These are phyloP conservation scores for Setaria viridis DNA, from an alignment of 202 grass and related monocot species.

Conservation along the genomic window DNA sequence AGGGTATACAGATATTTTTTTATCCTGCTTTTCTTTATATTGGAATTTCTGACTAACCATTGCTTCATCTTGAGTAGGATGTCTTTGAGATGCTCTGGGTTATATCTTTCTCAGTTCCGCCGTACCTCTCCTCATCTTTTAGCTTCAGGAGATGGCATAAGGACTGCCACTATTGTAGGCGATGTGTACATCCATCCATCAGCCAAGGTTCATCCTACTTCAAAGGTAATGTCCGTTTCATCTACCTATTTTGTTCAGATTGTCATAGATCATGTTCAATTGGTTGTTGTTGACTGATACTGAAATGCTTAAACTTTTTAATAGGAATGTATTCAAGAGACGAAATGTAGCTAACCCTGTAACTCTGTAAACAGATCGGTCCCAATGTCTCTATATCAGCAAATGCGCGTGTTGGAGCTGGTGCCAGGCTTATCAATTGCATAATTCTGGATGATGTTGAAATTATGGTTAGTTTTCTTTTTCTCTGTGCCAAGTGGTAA, in stretches of 20 bases:
- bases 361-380: conserved; percentile 72
- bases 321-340: conserved; percentile 6
- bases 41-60: conserved; percentile 32
- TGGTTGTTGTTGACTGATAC: conserved; percentile 13
- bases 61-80: conserved; percentile 64
- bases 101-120: conserved; percentile 89
- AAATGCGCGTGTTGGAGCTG: conserved; percentile 95
- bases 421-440: conserved; percentile 94
- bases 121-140: conserved; percentile 80
- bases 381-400: conserved; percentile 99
- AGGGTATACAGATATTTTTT: conserved; percentile 65
- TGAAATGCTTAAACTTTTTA: conserved; percentile 16
- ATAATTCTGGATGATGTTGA: conserved; percentile 98
- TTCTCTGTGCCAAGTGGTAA: conserved; percentile 20
- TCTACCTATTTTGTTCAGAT: conserved; percentile 25
- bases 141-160: conserved; percentile 78
- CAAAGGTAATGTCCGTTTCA: conserved; percentile 70
- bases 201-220: conserved; percentile 96
- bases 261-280: conserved; percentile 35
- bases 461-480: conserved; percentile 79
- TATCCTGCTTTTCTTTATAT: conserved; percentile 11
- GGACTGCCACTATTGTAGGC: conserved; percentile 74
- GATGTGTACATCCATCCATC: conserved; percentile 99
- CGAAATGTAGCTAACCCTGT: conserved; percentile 27
- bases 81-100: conserved; percentile 94